Evolutionary conservation across 179 eudicot species (phyloP).

Genomic region (Camellia oleifera): DNA sequence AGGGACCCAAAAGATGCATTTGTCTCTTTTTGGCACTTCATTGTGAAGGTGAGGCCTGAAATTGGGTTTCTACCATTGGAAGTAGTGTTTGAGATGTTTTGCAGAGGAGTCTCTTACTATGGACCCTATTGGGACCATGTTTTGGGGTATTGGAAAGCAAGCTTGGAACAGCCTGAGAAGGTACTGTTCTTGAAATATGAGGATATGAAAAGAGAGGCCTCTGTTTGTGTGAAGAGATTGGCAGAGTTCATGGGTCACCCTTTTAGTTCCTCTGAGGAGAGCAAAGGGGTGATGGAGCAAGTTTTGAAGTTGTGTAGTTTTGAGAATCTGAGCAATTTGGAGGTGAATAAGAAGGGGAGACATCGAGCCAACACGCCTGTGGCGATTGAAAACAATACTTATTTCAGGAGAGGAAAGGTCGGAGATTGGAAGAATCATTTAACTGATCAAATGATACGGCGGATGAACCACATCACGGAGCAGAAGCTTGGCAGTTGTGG

Average conservation of each 20-base stretch:
- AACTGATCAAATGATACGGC: neutral
- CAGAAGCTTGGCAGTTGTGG: neutral
- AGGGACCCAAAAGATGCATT: conserved; percentile 15
- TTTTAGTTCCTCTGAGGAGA: neutral
- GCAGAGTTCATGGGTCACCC: conserved; percentile 1
- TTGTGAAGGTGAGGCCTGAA: neutral
- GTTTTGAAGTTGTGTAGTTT: neutral
- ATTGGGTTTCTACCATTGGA: neutral
- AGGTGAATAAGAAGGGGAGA: conserved; percentile 7
- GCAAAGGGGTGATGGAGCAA: neutral
- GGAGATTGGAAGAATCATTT: conserved; percentile 10
- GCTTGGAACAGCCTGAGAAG: neutral
- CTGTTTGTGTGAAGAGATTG: conserved; percentile 2
- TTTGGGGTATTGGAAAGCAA: conserved; percentile 6
- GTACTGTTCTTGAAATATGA: conserved; percentile 8
- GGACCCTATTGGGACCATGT: conserved; percentile 15
- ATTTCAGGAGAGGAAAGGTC: neutral
- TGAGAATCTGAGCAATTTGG: conserved; percentile 9
- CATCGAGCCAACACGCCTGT: neutral
- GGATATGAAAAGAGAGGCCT: conserved; percentile 1
- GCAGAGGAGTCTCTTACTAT: conserved; percentile 3
- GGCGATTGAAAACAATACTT: neutral
- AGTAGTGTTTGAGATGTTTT: conserved; percentile 1
- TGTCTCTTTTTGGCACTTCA: conserved; percentile 9
- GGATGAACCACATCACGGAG: conserved; percentile 1